phyloP scores from a whole-genome alignment of 768 basidiomycete genomes.

The Symmetrospora coprosmae region DNA sequence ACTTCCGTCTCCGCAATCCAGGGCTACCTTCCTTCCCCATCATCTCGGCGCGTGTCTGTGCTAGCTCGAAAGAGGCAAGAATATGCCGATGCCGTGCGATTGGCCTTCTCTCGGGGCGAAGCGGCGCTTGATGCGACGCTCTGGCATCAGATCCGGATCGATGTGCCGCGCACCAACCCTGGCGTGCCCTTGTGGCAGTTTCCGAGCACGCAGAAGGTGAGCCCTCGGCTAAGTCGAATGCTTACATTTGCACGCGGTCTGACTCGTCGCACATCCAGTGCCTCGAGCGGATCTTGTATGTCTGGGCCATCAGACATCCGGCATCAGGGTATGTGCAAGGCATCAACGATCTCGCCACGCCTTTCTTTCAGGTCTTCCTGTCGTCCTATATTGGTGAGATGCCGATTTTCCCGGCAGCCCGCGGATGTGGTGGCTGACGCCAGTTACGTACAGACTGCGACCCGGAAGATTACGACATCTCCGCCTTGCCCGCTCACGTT shows the following conservation, averaged over 20 bases:
- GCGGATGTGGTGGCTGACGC: neutral
- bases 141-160: conserved; percentile 99
- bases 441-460: conserved; percentile 53
- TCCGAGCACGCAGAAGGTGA: conserved; percentile 69
- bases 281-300: conserved; percentile 85
- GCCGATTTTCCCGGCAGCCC: neutral
- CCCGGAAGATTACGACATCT: conserved; percentile 75
- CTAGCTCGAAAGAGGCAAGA: conserved; percentile 82
- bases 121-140: conserved; percentile 85
- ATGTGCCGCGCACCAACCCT: conserved; percentile 87
- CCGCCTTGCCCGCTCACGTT: conserved; percentile 52
- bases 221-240: conserved; percentile 32
- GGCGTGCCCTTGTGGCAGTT: conserved; percentile 86
- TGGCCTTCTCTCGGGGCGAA: conserved; percentile 73
- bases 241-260: neutral
- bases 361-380: conserved; percentile 94
- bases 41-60: conserved; percentile 56
- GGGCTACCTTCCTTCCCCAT: conserved; percentile 84
- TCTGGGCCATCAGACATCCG: conserved; percentile 98
- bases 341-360: conserved; percentile 94
- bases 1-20: too few species aligned
- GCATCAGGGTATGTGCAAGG: conserved; percentile 98
- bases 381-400: conserved; percentile 73
- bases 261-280: conserved; percentile 43
- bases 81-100: conserved; percentile 72